Percentiles rank a stretch among this genome's conserved stretches.
Conservation (phyloP, 768 basidiomycete genomes). For the Phanerodontia chrysosporium region DNA sequence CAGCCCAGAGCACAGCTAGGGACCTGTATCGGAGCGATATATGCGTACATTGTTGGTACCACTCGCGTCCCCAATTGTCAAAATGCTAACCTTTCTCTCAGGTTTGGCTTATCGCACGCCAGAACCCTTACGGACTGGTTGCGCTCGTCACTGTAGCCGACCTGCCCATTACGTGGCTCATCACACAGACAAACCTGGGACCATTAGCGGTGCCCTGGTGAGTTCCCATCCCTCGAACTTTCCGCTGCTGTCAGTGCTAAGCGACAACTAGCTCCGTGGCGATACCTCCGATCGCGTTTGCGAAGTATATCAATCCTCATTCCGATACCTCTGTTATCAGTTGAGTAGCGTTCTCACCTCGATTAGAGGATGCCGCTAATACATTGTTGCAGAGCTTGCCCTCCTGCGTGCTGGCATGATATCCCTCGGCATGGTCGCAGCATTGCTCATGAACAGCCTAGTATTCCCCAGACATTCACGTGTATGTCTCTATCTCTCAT, state of each 20-base stretch:
- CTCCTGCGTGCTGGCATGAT: conserved; percentile 39
- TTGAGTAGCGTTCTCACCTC: conserved; percentile 15
- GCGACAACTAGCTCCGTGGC: conserved; percentile 33
- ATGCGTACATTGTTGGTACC: conserved; percentile 30
- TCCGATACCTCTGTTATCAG: conserved; percentile 25
- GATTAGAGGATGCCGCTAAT: neutral
- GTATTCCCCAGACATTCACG: conserved; percentile 45
- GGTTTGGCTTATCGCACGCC: conserved; percentile 35
- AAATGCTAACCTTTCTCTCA: conserved; percentile 11
- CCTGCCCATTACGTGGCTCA: conserved; percentile 41
- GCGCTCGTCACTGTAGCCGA: conserved; percentile 40
- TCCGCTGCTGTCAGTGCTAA: no score
- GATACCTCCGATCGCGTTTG: conserved; percentile 37
- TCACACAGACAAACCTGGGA: conserved; percentile 33
- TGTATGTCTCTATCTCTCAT: conserved; percentile 21
- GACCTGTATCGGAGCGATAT: conserved; percentile 28
- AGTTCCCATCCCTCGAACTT: conserved; percentile 14
- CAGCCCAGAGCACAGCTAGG: conserved; percentile 21
- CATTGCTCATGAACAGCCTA: conserved; percentile 39
- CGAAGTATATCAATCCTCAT: conserved; percentile 23
- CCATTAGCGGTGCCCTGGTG: conserved; percentile 43
- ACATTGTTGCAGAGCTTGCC: conserved; percentile 31
- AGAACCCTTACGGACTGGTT: conserved; percentile 41
- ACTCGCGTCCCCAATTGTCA: neutral
- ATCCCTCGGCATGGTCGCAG: conserved; percentile 40